These are phyloP conservation scores for Aquilaria malaccensis DNA, from an alignment of 345 rosid species.

Conservation along the genomic window DNA sequence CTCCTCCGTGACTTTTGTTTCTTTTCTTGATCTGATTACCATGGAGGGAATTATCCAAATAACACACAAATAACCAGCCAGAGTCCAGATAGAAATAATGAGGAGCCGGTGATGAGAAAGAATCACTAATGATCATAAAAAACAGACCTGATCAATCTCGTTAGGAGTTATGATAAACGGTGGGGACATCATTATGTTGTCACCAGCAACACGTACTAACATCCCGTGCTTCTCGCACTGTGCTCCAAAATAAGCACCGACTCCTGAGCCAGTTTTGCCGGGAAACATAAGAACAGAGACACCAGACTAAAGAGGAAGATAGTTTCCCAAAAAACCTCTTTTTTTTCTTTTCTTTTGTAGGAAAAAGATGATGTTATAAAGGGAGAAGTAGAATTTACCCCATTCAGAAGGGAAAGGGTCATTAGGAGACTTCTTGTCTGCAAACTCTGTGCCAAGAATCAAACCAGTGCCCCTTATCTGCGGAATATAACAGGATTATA, in stretches of 20 bases:
- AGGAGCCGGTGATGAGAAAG: too few species aligned
- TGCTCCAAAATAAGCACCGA: constrained; percentile 85
- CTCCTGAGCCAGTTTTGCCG: constrained; percentile 31
- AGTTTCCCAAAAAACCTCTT: background rate
- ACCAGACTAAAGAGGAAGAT: background rate
- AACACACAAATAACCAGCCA: too few species aligned
- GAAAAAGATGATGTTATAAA: background rate
- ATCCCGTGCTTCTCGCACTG: constrained; percentile 74
- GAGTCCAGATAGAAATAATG: too few species aligned
- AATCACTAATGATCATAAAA: background rate
- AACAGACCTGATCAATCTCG: constrained; percentile 69
- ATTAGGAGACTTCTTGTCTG: constrained; percentile 80
- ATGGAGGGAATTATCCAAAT: too few species aligned
- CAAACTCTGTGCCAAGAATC: constrained; percentile 86
- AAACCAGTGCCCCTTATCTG: constrained; percentile 94
- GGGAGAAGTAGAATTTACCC: constrained; percentile 43
- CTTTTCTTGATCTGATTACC: too few species aligned
- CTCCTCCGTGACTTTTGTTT: too few species aligned
- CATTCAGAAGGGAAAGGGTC: constrained; percentile 92
- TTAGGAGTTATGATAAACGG: constrained; percentile 61
- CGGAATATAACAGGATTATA: constrained; percentile 13
- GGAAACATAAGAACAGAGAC: constrained; percentile 2
- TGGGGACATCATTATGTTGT: constrained; percentile 89
- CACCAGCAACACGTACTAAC: constrained; percentile 89
- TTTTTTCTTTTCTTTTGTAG: background rate